A percentile compares a stretch with the other conserved stretches of the same genome.
These are phyloP conservation scores for Stemphylium lycopersici DNA, from an alignment of 2,329 filamentous ascomycete species.

Conservation along the genomic window DNA sequence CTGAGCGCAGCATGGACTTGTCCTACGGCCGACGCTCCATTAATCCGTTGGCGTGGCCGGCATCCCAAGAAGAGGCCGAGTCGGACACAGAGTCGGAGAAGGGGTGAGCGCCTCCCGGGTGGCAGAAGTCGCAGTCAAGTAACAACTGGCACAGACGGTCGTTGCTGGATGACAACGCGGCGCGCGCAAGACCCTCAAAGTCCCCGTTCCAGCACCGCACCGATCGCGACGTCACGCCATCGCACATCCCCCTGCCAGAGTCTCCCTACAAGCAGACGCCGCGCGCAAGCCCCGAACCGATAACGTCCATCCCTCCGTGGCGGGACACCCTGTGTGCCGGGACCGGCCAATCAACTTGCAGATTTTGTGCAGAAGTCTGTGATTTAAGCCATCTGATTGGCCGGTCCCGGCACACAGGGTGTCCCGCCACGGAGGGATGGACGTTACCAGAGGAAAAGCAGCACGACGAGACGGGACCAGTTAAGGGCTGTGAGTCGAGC, in stretches of 20 bases:
- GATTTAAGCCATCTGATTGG: no score
- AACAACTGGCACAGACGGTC: slow-evolving; percentile 63
- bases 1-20: slow-evolving; percentile 45
- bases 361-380: no score
- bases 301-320: no score
- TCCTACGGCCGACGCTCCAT: slow-evolving; percentile 62
- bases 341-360: no score
- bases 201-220: slow-evolving; percentile 66
- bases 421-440: no score
- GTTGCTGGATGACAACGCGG: slow-evolving; percentile 46
- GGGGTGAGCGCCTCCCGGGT: slow-evolving; percentile 71
- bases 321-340: no score
- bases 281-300: slow-evolving; percentile 57
- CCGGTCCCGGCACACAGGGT: no score
- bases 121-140: slow-evolving; percentile 59
- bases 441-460: slow-evolving; percentile 40
- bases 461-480: slow-evolving; percentile 33
- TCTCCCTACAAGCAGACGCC: slow-evolving; percentile 64
- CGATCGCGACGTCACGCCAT: slow-evolving; percentile 59
- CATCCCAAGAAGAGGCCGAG: slow-evolving; percentile 47
- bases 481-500: slow-evolving; percentile 45
- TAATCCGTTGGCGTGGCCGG: slow-evolving; percentile 57
- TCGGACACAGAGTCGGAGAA: slow-evolving; percentile 54
- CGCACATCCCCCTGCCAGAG: slow-evolving; percentile 65
- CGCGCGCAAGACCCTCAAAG: slow-evolving; percentile 52